Conservation (phyloP, 345 rosid genomes). For the Barbarea vulgaris region DNA sequence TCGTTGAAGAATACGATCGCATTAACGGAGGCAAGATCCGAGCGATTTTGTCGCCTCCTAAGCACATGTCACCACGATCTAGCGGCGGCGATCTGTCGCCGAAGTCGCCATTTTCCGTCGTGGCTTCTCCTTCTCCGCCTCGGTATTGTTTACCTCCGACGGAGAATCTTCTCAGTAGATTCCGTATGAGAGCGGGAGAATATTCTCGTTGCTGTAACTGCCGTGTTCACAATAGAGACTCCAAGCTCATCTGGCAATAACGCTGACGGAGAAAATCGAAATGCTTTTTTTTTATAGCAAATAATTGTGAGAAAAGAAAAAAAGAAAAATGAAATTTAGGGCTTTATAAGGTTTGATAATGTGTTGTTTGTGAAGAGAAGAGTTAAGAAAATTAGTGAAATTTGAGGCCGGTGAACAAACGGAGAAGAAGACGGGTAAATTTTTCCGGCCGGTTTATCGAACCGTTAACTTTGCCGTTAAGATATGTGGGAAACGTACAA, state of each 20-base stretch:
- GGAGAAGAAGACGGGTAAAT: conserved; percentile 12
- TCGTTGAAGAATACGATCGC: conserved; percentile 45
- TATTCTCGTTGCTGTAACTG: conserved; percentile 35
- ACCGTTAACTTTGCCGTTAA: conserved; percentile 36
- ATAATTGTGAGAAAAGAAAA: neutral
- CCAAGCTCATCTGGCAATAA: conserved; percentile 33
- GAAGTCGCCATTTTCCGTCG: conserved; percentile 32
- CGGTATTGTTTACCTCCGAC: conserved; percentile 3
- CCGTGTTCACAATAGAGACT: conserved; percentile 31
- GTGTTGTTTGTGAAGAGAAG: conserved; percentile 9
- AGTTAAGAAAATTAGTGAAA: neutral
- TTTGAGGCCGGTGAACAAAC: neutral
- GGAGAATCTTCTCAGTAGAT: conserved; percentile 36
- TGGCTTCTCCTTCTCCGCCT: conserved; percentile 27
- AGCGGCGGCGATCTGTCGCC: conserved; percentile 29
- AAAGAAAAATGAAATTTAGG: neutral
- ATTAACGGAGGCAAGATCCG: conserved; percentile 35
- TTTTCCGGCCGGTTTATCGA: neutral
- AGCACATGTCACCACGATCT: conserved; percentile 33
- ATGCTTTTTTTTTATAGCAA: neutral
- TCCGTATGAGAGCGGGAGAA: conserved; percentile 28
- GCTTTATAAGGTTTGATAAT: conserved; percentile 9
- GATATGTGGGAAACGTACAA: conserved; percentile 32
- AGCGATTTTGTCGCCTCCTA: conserved; percentile 34
- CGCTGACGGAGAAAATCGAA: conserved; percentile 5